Evolutionary conservation across 768 basidiomycete genomes (phyloP), one percentile per base, ranked within the genome.

Genomic region (Crepidotus variabilis): DNA sequence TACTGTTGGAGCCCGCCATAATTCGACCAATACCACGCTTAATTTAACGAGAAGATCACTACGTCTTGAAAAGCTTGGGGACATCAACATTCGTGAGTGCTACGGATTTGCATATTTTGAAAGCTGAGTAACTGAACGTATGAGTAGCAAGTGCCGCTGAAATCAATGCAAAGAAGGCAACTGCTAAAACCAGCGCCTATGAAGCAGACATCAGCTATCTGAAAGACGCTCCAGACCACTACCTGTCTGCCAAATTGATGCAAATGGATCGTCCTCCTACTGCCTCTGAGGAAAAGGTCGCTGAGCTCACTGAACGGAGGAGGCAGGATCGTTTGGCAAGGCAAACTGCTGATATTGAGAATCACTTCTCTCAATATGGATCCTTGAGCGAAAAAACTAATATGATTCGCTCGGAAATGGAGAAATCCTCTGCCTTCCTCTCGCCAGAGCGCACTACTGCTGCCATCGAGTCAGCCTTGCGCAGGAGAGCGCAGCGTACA

Each of bases 41-140:
- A 14, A 14, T 4, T 11, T 43, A 11, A 43, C 13, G 11, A 43
- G 18, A 20, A 3, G 18, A 20, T 4, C 39, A 16, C 4, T 43
- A 16, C 39, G 3, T 20, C 18, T 43, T 5, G 34, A 34, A 6
- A 49, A 34, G 5, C 50, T 55, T 16, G 61, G 57, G 23, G 58
- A 63, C 20, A 56, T 77, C 50, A 34, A 57, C 48, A 75, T 75
- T 61, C 73, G 75, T 75, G 64, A 61, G 74, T 69, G n/a, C n/a
- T 36, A 16, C n/a, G 10, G 50, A 52, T 55, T 46, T 3, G 52
- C 18, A 28, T 43, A 5, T 43, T 43, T 43, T 20, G 7, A 49
- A 39, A 32, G 18, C 32, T 6, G 21, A 2, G 36, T 9, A 22
- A 50, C 13, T 39, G 1, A 43, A 11, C 6, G 39, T 6, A 33